phyloP scores from a whole-genome alignment of 2,329 filamentous ascomycete species.

The Aspergillus arachidicola region DNA sequence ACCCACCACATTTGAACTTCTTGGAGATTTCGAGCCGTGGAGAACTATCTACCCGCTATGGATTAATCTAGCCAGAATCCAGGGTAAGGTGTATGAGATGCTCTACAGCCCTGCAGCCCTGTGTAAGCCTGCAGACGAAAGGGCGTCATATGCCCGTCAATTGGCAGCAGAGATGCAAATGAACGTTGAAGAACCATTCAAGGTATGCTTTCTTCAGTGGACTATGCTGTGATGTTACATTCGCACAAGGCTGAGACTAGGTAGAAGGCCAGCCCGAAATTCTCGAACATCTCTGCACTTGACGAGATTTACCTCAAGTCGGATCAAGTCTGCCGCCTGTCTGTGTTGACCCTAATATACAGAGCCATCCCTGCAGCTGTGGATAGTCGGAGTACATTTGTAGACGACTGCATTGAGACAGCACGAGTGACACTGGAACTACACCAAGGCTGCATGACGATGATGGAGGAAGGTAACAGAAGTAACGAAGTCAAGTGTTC shows the following conservation, averaged over 20 bases:
- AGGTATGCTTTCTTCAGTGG: slow-evolving; percentile 18
- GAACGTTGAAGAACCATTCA: slow-evolving; percentile 32
- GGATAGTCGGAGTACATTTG: slow-evolving; percentile 34
- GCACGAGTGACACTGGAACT: slow-evolving; percentile 38
- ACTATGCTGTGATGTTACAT: not conserved
- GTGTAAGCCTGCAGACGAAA: slow-evolving; percentile 28
- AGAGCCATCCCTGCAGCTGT: slow-evolving; percentile 39
- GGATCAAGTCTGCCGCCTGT: slow-evolving; percentile 39
- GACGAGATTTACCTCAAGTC: slow-evolving; percentile 34
- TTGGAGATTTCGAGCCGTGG: slow-evolving; percentile 36
- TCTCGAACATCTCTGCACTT: slow-evolving; percentile 24
- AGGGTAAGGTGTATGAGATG: slow-evolving; percentile 62
- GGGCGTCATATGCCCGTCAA: slow-evolving; percentile 30
- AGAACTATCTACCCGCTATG: slow-evolving; percentile 55
- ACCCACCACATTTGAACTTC: slow-evolving; percentile 26
- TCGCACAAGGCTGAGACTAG: not conserved
- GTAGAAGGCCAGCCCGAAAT: slow-evolving; percentile 16
- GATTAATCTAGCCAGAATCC: slow-evolving; percentile 59
- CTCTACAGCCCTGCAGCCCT: slow-evolving; percentile 50
- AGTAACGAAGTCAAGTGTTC: slow-evolving; percentile 28
- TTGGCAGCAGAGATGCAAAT: slow-evolving; percentile 33
- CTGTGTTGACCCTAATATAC: slow-evolving; percentile 44
- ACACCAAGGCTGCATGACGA: slow-evolving; percentile 34
- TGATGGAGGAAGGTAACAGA: slow-evolving; percentile 30
- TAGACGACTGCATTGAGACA: slow-evolving; percentile 40